phyloP scores from a whole-genome alignment of 768 basidiomycete genomes.

The Leucosporidium yakuticum region DNA sequence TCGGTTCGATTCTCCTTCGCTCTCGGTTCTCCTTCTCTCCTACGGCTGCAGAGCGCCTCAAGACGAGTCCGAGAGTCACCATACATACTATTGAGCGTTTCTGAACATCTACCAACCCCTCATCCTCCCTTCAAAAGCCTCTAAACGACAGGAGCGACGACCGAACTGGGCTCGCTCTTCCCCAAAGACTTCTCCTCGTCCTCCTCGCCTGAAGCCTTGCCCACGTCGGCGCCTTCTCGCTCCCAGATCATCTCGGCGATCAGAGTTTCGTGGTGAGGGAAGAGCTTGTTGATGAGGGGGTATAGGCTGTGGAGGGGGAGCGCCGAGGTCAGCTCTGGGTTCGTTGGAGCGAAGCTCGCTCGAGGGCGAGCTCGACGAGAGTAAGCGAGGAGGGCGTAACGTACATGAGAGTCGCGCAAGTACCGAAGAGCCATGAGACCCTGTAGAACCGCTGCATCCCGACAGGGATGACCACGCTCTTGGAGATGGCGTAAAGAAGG shows the following conservation, averaged over 20 bases:
- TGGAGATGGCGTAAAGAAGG: slow-evolving; percentile 65
- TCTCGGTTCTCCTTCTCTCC: no score
- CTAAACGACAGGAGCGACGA: no score
- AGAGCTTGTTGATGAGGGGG: slow-evolving; percentile 6
- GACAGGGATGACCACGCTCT: slow-evolving; percentile 54
- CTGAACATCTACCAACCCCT: no score
- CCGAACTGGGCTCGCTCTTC: not conserved
- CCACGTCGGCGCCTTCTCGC: not conserved
- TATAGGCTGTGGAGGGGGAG: not conserved
- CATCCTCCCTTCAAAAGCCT: no score
- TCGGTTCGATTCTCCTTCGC: no score
- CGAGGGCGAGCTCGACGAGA: no score
- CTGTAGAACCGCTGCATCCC: slow-evolving; percentile 12
- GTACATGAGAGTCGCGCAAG: not conserved
- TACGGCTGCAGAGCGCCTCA: no score
- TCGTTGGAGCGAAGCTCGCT: no score
- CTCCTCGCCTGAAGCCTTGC: not conserved
- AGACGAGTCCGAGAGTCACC: no score
- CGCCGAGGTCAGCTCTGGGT: not conserved
- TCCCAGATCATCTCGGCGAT: slow-evolving; percentile 1
- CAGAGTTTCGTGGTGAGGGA: slow-evolving; percentile 10
- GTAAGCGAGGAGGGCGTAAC: not conserved
- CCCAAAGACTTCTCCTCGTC: slow-evolving; percentile 12
- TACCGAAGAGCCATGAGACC: slow-evolving; percentile 11
- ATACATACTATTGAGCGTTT: no score